These are phyloP conservation scores for Salpingoeca rosetta DNA, from an alignment of 78 protist genomes.

Conservation along the genomic window DNA sequence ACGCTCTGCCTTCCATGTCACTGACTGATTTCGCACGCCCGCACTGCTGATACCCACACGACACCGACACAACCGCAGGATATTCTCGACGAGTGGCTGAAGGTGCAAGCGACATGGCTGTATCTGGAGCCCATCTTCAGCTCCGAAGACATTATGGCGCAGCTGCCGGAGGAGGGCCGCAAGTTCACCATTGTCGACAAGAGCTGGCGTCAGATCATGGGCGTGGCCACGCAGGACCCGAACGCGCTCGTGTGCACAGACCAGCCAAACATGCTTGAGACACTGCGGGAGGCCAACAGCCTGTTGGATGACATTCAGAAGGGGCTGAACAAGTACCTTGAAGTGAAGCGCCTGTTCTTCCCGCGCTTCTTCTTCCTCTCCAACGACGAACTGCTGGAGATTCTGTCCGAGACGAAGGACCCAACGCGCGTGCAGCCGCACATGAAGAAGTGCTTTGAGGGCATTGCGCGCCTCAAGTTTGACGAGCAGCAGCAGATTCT, in stretches of 20 bases:
- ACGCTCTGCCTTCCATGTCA: no score
- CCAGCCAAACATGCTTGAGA: not conserved
- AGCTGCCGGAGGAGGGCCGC: constrained; percentile 49
- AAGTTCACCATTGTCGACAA: constrained; percentile 19
- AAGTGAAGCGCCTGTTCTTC: constrained; percentile 23
- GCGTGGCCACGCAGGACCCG: not conserved
- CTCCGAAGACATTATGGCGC: constrained; percentile 60
- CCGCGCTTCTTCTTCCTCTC: constrained; percentile 58
- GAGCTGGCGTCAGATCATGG: constrained; percentile 7
- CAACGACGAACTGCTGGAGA: constrained; percentile 27
- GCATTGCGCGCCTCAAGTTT: constrained; percentile 30
- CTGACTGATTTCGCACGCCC: no score
- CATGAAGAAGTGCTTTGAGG: constrained; percentile 51
- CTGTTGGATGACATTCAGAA: not conserved
- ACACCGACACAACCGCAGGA: no score
- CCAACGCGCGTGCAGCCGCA: constrained; percentile 60
- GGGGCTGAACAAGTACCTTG: constrained; percentile 9
- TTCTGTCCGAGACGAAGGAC: constrained; percentile 48
- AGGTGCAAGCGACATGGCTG: constrained; percentile 55
- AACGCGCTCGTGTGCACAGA: not conserved
- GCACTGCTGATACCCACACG: no score
- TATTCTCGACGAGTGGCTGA: constrained; percentile 61
- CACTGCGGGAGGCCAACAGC: constrained; percentile 36
- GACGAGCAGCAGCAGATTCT: constrained; percentile 7
- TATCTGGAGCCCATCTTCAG: constrained; percentile 70